Base-by-base conservation (phyloP, 2,329 filamentous ascomycete genomes). In the Colletotrichum chlorophyti region DNA sequence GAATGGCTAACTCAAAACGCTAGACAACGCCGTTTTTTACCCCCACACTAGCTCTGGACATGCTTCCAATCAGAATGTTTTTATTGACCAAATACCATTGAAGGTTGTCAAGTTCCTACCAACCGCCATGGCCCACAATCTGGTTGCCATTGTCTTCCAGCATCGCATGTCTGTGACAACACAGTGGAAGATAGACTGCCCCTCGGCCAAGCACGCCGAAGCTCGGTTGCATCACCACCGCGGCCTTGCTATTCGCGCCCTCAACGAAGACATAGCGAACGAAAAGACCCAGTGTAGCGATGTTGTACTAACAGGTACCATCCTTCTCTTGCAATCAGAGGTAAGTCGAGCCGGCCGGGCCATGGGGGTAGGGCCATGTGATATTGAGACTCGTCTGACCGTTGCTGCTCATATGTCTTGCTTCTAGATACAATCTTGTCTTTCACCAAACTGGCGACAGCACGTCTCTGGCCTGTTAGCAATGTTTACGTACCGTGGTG, bases 71-170 rank as follows among this genome's bases (percentile, higher is more conserved):
- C 60, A 54, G 6, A 58, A 63, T 17, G 42, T 48, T 1, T 62
- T 60, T 4, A 69, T 72, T 7, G 69, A 70, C n/a, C 63, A 70
- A 47, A 47, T 73, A 9, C 65, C 58, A 27, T 55, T 70, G 5
- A 43, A 43, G 6, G 15, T 53, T 2, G 38, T 62, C 14, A 43
- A 45, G 14, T 43, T 32, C 14, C 15, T 61, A 17, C 50, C 60
- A 12, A 50, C 38, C 3, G 29, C 53, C 2, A 61, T 51, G 9
- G 47, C 50, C 3, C 61, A 63, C 29, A 49, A 55, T 12, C 11
- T 63, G 32, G 61, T 63, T 5, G 42, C 45, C 3, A 41, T 63
- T 1, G 53, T 48, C 6, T 57, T 58, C 9, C 57, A 57, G 21
- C 58, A 61, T 26, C 43, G 53, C 3, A 49, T 63, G 57, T 35